Percentiles rank a stretch among this genome's conserved stretches.
Evolutionary conservation across 192 early-diverging fungal species (phyloP).

Genomic region (Oehlia diaphana): DNA sequence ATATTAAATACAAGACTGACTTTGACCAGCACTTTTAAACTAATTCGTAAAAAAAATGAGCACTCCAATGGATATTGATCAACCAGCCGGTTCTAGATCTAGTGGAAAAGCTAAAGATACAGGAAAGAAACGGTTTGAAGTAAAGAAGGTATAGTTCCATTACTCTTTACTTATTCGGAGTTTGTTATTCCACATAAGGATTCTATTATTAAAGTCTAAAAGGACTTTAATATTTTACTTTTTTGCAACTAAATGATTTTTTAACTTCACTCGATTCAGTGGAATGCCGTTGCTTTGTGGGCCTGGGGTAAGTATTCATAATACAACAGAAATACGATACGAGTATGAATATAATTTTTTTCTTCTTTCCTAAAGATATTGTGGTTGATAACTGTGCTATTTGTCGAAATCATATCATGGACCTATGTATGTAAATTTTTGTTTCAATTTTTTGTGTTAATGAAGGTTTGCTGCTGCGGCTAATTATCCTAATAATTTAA

Average conservation of each 20-base stretch:
- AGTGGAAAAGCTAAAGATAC: slow-evolving; percentile 26
- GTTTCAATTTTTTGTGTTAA: neutral
- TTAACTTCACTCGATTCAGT: slow-evolving; percentile 50
- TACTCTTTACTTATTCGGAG: neutral
- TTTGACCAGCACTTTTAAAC: too few relatives aligned
- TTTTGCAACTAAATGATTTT: neutral
- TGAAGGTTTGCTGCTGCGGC: neutral
- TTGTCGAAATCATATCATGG: slow-evolving; percentile 99
- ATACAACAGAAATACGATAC: neutral
- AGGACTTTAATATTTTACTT: neutral
- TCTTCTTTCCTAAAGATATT: slow-evolving; percentile 67
- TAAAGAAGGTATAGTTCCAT: slow-evolving; percentile 22
- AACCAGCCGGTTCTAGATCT: slow-evolving; percentile 4
- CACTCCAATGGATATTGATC: slow-evolving; percentile 27
- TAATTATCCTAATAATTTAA: neutral
- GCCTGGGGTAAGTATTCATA: slow-evolving; percentile 79
- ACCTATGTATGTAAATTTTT: slow-evolving; percentile 70
- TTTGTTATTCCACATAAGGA: neutral
- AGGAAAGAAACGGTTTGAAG: slow-evolving; percentile 26
- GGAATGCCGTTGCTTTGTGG: slow-evolving; percentile 99
- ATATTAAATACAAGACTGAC: too few relatives aligned
- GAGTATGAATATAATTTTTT: slow-evolving; percentile 8
- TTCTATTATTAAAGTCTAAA: neutral
- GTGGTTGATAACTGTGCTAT: slow-evolving; percentile 98
- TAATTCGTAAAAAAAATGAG: neutral